Percentiles rank a stretch among this genome's conserved stretches.
These are phyloP conservation scores for Meira miltonrushii DNA, from an alignment of 1,284 basidiomycete species.

Conservation along the genomic window DNA sequence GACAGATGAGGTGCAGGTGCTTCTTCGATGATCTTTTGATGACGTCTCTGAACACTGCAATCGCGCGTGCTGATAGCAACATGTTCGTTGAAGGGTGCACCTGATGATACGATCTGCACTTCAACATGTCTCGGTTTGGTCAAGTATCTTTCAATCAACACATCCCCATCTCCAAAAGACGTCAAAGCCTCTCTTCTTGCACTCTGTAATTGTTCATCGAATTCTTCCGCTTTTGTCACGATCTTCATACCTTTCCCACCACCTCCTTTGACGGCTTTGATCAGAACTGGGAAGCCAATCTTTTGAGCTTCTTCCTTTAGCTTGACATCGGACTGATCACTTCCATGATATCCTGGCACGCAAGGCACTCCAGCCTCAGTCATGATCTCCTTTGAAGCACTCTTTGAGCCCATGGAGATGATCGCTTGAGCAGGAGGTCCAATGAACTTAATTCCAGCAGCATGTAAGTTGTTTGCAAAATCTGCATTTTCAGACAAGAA, in stretches of 20 bases:
- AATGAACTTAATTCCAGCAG: slow-evolving; percentile 48
- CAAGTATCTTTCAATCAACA: slow-evolving; percentile 48
- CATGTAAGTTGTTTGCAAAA: slow-evolving; percentile 26
- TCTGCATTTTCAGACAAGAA: slow-evolving; percentile 64
- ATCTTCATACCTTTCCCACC: slow-evolving; percentile 56
- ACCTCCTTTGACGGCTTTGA: slow-evolving; percentile 54
- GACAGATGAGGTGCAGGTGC: slow-evolving; percentile 85
- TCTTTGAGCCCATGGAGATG: slow-evolving; percentile 76
- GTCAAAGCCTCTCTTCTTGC: slow-evolving; percentile 69
- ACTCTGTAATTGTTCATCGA: slow-evolving; percentile 70
- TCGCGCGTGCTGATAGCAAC: slow-evolving; percentile 83
- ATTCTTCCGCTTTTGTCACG: slow-evolving; percentile 60
- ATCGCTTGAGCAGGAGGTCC: slow-evolving; percentile 52
- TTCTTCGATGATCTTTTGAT: slow-evolving; percentile 93
- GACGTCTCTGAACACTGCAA: slow-evolving; percentile 86
- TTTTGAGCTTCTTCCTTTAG: slow-evolving; percentile 63
- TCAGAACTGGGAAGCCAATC: slow-evolving; percentile 53
- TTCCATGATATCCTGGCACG: slow-evolving; percentile 82
- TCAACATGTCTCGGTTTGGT: slow-evolving; percentile 58
- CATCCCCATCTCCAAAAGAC: slow-evolving; percentile 58
- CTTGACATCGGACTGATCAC: slow-evolving; percentile 65
- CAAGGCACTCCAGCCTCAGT: slow-evolving; percentile 80
- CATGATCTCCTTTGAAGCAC: slow-evolving; percentile 74
- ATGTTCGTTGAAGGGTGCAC: slow-evolving; percentile 81
- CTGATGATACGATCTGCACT: slow-evolving; percentile 61